phyloP scores from a whole-genome alignment of 1,284 basidiomycete genomes.

The Ceratobasidium theobromae region DNA sequence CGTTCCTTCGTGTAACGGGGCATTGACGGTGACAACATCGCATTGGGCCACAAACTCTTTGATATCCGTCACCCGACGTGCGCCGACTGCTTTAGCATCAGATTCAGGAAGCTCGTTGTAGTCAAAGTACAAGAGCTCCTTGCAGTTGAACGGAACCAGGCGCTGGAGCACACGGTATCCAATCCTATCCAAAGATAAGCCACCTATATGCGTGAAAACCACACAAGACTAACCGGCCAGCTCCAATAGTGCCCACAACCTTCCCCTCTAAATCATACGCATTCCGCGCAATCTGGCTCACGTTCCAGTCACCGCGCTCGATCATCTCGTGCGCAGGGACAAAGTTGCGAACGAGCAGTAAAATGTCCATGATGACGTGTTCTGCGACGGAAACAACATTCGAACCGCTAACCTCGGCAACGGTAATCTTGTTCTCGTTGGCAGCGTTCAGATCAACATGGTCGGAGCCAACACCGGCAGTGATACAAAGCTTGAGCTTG shows the following conservation, averaged over 20 bases:
- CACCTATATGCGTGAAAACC: too few species aligned
- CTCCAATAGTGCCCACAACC: constrained; percentile 86
- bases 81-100: constrained; percentile 70
- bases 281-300: constrained; percentile 76
- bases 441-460: constrained; percentile 90
- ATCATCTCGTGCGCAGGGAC: constrained; percentile 84
- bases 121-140: constrained; percentile 93
- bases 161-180: constrained; percentile 91
- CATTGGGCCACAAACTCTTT: constrained; percentile 83
- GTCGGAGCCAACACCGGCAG: constrained; percentile 93
- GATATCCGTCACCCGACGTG: constrained; percentile 76
- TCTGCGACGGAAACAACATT: constrained; percentile 93
- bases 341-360: constrained; percentile 86
- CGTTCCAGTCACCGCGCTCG: constrained; percentile 81
- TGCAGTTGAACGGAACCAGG: constrained; percentile 83
- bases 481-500: constrained; percentile 91
- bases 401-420: constrained; percentile 77
- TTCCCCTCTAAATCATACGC: constrained; percentile 90
- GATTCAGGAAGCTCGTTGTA: constrained; percentile 78
- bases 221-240: constrained; percentile 54
- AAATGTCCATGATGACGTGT: constrained; percentile 84
- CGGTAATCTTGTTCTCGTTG: constrained; percentile 79
- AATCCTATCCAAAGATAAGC: too few species aligned
- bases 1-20: constrained; percentile 88
- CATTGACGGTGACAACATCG: constrained; percentile 87